Evolutionary conservation across 768 basidiomycete species (phyloP).

Genomic region (Mycena albidolilacea): DNA sequence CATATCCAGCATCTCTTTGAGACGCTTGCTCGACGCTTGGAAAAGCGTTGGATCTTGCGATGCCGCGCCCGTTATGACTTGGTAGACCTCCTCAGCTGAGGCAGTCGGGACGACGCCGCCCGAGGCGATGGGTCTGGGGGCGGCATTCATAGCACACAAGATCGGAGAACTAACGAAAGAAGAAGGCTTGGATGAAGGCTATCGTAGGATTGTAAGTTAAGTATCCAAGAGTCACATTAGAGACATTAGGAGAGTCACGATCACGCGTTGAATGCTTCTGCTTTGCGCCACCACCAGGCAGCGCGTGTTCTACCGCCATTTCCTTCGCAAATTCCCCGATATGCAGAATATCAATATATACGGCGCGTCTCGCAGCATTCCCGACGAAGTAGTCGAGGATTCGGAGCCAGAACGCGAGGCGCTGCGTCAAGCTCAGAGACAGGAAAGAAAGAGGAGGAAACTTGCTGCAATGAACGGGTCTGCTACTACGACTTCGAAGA

Average conservation of each 20-base stretch:
- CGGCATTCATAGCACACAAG: slow-evolving; percentile 46
- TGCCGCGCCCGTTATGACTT: slow-evolving; percentile 76
- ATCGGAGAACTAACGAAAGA: slow-evolving; percentile 14
- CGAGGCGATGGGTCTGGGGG: slow-evolving; percentile 44
- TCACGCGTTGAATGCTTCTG: slow-evolving; percentile 22
- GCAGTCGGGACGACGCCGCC: slow-evolving; percentile 61
- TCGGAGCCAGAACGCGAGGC: slow-evolving; percentile 80
- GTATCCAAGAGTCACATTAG: not conserved
- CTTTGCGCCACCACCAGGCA: not conserved
- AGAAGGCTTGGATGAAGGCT: not conserved
- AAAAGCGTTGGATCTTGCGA: slow-evolving; percentile 79
- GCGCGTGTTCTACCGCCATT: slow-evolving; percentile 20
- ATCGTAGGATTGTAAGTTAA: not conserved
- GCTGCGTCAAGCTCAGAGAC: slow-evolving; percentile 45
- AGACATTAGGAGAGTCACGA: slow-evolving; percentile 1
- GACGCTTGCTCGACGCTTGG: slow-evolving; percentile 65
- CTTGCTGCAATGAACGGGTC: slow-evolving; percentile 21
- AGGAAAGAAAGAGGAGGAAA: slow-evolving; percentile 44
- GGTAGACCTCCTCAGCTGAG: slow-evolving; percentile 75
- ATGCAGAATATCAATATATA: not conserved
- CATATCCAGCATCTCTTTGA: slow-evolving; percentile 78
- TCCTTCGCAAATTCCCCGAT: slow-evolving; percentile 7
- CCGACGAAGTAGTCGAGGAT: slow-evolving; percentile 69
- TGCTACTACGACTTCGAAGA: not conserved
- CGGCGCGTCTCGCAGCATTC: slow-evolving; percentile 19